Conservation (phyloP, 306 rosid genomes). For the Purshia tridentata region DNA sequence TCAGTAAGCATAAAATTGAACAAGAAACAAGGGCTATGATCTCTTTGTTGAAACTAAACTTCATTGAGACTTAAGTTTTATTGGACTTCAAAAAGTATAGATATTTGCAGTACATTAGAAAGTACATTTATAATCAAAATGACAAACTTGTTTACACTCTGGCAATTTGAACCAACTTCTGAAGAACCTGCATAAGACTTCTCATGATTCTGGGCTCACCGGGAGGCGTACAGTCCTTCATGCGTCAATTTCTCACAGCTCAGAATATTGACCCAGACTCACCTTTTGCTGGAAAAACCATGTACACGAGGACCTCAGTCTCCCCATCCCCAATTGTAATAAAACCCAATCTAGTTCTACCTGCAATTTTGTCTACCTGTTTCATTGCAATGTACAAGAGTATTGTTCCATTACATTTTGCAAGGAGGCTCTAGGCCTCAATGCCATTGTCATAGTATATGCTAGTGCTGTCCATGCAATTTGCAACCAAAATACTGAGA, state of each 20-base stretch:
- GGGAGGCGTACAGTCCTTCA: conserved; percentile 65
- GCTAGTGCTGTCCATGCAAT: background rate
- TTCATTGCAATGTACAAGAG: conserved; percentile 22
- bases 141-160: conserved; percentile 35
- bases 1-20: too few relatives aligned
- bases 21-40: too few relatives aligned
- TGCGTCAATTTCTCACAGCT: conserved; percentile 74
- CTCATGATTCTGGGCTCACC: conserved; percentile 96
- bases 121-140: background rate
- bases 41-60: too few relatives aligned
- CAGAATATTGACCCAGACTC: conserved; percentile 70
- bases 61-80: too few relatives aligned
- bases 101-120: background rate
- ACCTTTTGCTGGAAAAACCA: conserved; percentile 59
- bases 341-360: conserved; percentile 88
- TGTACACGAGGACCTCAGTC: conserved; percentile 81
- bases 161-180: conserved; percentile 76
- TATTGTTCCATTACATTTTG: too few relatives aligned
- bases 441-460: background rate
- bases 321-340: conserved; percentile 73
- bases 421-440: too few relatives aligned
- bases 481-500: background rate
- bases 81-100: background rate
- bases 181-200: conserved; percentile 67
- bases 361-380: conserved; percentile 81